Base-by-base conservation (phyloP, 2,329 filamentous ascomycete genomes). In the Neobulgaria alba region DNA sequence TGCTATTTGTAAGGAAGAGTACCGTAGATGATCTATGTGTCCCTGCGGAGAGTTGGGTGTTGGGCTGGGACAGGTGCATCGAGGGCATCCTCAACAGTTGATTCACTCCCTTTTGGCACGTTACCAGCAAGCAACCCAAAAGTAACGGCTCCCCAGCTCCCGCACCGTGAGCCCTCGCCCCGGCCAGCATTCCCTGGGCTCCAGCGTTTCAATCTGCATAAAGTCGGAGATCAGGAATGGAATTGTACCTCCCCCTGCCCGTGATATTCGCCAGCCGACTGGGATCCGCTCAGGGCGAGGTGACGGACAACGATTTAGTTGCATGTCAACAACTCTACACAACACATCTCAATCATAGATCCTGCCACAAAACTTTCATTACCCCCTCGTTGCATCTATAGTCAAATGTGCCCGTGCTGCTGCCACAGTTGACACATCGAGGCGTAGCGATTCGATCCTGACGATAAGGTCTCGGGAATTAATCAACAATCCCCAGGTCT, bases 191-290 rank as follows among this genome's bases (percentile, higher is more conserved):
- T 10, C 36, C 26, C 41, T 34, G 39, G 16, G 32, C 33, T 33
- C 35, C 31, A 37, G 32, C 30, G 47, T 50, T 53, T 53, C 46
- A 45, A 46, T 46, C 36, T 44, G 47, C 49, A 49, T 53, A 43
- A 53, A 31, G 48, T 46, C 37, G 45, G 47, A 48, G 43, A 53
- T 51, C 48, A 49, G 32, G n/a, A n/a, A n/a, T n/a, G n/a, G n/a
- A n/a, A n/a, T n/a, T n/a, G n/a, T n/a, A n/a, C n/a, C n/a, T n/a
- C n/a, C n/a, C n/a, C n/a, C n/a, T n/a, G n/a, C n/a, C n/a, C n/a
- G n/a, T n/a, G n/a, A n/a, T n/a, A n/a, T n/a, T n/a, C n/a, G n/a
- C n/a, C n/a, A n/a, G n/a, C n/a, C n/a, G n/a, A n/a, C n/a, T n/a
- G n/a, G n/a, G n/a, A n/a, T n/a, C n/a, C n/a, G n/a, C n/a, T n/a